These are phyloP conservation scores for Trichoderma sp. DNA, from an alignment of 2,329 filamentous ascomycete species.

Conservation along the genomic window DNA sequence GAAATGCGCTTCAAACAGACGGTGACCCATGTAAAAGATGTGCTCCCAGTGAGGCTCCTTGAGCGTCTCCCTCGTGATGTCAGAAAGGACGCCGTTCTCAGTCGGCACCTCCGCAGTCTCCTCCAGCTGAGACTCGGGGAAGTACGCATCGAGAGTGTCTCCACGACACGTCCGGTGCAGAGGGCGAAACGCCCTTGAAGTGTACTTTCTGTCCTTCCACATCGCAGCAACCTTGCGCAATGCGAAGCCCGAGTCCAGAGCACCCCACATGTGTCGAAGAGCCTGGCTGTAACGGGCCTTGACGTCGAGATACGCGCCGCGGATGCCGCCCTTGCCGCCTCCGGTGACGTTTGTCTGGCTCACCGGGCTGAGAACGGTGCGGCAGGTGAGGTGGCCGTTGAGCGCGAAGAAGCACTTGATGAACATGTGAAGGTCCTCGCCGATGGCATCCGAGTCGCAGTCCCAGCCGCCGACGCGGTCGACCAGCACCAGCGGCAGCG, in stretches of 20 bases:
- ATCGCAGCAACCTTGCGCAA: slow-evolving; percentile 60
- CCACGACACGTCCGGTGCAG: slow-evolving; percentile 52
- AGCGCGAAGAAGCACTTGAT: slow-evolving; percentile 76
- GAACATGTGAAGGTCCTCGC: slow-evolving; percentile 77
- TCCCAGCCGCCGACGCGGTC: slow-evolving; percentile 75
- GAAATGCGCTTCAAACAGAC: slow-evolving; percentile 75
- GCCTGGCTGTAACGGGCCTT: slow-evolving; percentile 71
- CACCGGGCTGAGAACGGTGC: slow-evolving; percentile 67
- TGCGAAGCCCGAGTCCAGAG: slow-evolving; percentile 68
- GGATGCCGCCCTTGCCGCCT: slow-evolving; percentile 55
- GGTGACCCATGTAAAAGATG: slow-evolving; percentile 62
- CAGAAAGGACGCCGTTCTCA: slow-evolving; percentile 58
- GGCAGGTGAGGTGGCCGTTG: slow-evolving; percentile 67
- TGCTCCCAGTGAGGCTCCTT: slow-evolving; percentile 57
- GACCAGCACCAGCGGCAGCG: slow-evolving; percentile 65
- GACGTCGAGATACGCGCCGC: slow-evolving; percentile 60
- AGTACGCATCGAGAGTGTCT: slow-evolving; percentile 50
- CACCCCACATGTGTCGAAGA: slow-evolving; percentile 75
- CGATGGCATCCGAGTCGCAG: slow-evolving; percentile 69
- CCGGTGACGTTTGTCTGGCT: slow-evolving; percentile 73
- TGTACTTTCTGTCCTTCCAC: slow-evolving; percentile 60
- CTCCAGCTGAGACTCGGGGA: slow-evolving; percentile 50
- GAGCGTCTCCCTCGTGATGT: slow-evolving; percentile 55
- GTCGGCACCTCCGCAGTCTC: slow-evolving; percentile 45
- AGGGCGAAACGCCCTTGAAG: slow-evolving; percentile 56